phyloP scores from a whole-genome alignment of 208 protist species.

The Leishmania major region DNA sequence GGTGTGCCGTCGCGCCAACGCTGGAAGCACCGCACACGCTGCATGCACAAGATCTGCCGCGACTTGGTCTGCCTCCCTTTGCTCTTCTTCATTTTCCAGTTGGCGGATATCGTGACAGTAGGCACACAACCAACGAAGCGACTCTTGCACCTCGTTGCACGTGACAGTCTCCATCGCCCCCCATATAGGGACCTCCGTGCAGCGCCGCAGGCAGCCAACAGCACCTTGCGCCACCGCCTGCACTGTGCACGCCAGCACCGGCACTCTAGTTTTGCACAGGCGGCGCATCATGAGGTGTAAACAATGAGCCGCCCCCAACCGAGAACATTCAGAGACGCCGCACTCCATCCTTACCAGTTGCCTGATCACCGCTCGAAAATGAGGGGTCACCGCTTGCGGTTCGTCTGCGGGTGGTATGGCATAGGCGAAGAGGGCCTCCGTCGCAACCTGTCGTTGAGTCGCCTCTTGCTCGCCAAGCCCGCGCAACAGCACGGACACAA shows the following conservation, averaged over 20 bases:
- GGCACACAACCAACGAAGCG: neutral
- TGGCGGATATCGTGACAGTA: neutral
- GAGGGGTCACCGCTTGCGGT: neutral
- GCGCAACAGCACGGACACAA: slow-evolving; percentile 10
- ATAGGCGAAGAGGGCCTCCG: slow-evolving; percentile 23
- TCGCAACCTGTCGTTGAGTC: slow-evolving; percentile 16
- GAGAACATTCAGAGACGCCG: neutral
- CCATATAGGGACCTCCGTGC: neutral
- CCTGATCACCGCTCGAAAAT: neutral
- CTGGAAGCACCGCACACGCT: neutral
- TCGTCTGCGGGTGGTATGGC: slow-evolving; percentile 9
- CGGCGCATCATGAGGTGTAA: neutral
- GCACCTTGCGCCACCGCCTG: neutral
- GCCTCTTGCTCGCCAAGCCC: slow-evolving; percentile 11
- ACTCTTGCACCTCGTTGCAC: slow-evolving; percentile 14
- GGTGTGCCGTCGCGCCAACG: slow-evolving; percentile 8
- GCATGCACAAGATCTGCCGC: neutral
- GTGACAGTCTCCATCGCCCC: slow-evolving; percentile 14
- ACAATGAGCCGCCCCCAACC: slow-evolving; percentile 13
- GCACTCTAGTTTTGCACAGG: neutral
- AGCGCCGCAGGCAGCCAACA: slow-evolving; percentile 9
- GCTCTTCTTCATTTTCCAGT: neutral
- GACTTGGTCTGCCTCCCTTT: neutral
- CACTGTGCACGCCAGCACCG: neutral
- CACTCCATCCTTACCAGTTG: slow-evolving; percentile 8